Base-by-base conservation (phyloP, 768 basidiomycete genomes). In the Leucocoprinus sp. region DNA sequence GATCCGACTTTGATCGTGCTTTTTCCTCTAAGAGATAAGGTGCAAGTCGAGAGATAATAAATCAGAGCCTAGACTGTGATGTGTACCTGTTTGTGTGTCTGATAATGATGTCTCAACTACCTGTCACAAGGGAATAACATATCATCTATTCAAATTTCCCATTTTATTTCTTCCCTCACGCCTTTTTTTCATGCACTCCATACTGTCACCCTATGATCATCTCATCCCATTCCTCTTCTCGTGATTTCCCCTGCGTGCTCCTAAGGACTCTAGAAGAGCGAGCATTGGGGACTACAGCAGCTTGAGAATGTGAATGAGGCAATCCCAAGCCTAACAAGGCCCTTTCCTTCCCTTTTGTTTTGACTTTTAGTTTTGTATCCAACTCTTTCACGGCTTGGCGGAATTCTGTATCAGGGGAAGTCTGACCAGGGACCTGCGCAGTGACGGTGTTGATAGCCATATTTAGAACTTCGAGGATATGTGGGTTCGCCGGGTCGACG, bases 401-500 rank as follows among this genome's bases (percentile, higher is more conserved):
- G n/a, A 49, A 31, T 12, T 49, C 42, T 14, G 37, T 3, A 8
- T 49, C 48, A 4, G 31, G 31, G 3, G 46, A 19, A 5, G 18
- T 28, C 35, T 41, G 46, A 27, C 29, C 27, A 5, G 17, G 36
- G 6, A 34, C 21, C 11, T 48, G 45, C 19, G 56, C 50, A 6
- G 60, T 51, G 6, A 61, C 63, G n/a, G 59, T 47, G 42, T 91
- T 87, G 15, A 93, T 73, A 2, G 89, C 88, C 44, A 85, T 72
- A 52, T 89, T 87, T 31, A 93, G 72, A 45, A 92, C 66, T 54
- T 91, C 90, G 35, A 90, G 72, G 23, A 87, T 71, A 58, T 89
- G 82, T 3, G 78, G 71, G 54, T 93, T 91, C 48, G 88, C 82
- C 7, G 87, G 88, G 55, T 90, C 84, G 50, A 91, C 70, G 55